These are phyloP conservation scores for Euphorbia pulcherrima DNA, from an alignment of 345 rosid genomes.

Conservation along the genomic window DNA sequence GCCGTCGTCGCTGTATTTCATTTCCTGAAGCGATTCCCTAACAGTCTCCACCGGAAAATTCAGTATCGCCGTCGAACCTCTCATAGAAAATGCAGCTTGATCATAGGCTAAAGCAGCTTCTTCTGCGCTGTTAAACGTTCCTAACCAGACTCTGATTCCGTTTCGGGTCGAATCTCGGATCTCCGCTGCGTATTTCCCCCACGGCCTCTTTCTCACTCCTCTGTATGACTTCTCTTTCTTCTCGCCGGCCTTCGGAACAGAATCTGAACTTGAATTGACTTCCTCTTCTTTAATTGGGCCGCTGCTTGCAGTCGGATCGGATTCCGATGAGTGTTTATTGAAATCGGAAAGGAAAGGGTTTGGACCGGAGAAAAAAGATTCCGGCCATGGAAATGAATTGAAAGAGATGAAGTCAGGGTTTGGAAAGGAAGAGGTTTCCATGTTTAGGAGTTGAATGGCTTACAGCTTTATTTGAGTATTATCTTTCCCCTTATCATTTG, in stretches of 20 bases:
- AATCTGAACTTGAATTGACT: constrained; percentile 18
- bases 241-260: background rate
- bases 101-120: constrained; percentile 48
- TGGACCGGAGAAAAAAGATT: constrained; percentile 31
- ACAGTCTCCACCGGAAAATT: constrained; percentile 44
- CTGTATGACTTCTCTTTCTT: constrained; percentile 34
- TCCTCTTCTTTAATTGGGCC: constrained; percentile 32
- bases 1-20: constrained; percentile 38
- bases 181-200: constrained; percentile 55
- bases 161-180: constrained; percentile 42
- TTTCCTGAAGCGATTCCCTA: constrained; percentile 38
- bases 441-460: background rate
- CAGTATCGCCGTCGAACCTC: constrained; percentile 40
- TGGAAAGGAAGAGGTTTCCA: constrained; percentile 34
- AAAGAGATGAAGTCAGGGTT: constrained; percentile 25
- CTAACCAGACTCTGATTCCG: constrained; percentile 47
- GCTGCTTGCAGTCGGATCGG: constrained; percentile 19
- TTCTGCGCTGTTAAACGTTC: constrained; percentile 45
- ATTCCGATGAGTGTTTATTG: constrained; percentile 31
- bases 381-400: constrained; percentile 42
- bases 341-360: constrained; percentile 16
- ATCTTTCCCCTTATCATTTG: background rate
- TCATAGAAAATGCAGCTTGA: constrained; percentile 45
- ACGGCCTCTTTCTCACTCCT: constrained; percentile 46
- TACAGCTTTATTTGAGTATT: too few relatives aligned